Base-by-base conservation (phyloP, 2,329 filamentous ascomycete species). In the Hypocreales sp. region DNA sequence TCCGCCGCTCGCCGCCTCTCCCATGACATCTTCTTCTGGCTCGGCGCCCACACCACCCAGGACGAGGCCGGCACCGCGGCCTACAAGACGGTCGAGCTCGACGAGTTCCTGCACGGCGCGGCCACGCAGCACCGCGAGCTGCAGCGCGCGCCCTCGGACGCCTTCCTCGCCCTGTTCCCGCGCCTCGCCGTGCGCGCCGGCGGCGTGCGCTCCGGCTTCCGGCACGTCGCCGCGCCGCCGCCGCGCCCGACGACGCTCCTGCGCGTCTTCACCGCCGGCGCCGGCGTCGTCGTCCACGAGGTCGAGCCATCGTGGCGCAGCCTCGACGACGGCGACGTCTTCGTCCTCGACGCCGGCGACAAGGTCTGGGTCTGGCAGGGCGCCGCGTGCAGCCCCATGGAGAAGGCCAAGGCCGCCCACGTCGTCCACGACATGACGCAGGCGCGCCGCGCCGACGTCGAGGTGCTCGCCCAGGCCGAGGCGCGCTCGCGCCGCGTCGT, bases 361-460 rank as follows among this genome's bases (percentile, higher is more conserved):
- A 76, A 77, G 53, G 72, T 79, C 37, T 77, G 67, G 60, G 67
- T 77, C 4, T 79, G 74, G 74, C 74, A 79, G 51, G 74, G 74
- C 27, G 61, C 59, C 39, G 60, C 58, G 22, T 74, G 70, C 42
- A 72, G 65, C 25, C 73, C 72, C 0, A 75, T 77, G 68, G 74
- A 79, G 42, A 78, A 75, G 52, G 65, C 66, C 24, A 75, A 72
- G 50, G 70, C 72, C 0, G 73, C 73, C 0, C 70, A 75, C 44
- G 69, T 78, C 3, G 72, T 78, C 5, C 64, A 75, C 39, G 67
- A 74, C 33, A 59, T 72, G 60, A 75, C 65, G 0, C 48, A 68
- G 7, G 70, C 69, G 9, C 78, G 77, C 42, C 65, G 73, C 35
- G 44, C 67, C 24, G 68, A 77, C 29, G 69, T 77, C 15, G 72